Conservation (phyloP, 192 early-diverging fungal species). For the Coemansia furcata region DNA sequence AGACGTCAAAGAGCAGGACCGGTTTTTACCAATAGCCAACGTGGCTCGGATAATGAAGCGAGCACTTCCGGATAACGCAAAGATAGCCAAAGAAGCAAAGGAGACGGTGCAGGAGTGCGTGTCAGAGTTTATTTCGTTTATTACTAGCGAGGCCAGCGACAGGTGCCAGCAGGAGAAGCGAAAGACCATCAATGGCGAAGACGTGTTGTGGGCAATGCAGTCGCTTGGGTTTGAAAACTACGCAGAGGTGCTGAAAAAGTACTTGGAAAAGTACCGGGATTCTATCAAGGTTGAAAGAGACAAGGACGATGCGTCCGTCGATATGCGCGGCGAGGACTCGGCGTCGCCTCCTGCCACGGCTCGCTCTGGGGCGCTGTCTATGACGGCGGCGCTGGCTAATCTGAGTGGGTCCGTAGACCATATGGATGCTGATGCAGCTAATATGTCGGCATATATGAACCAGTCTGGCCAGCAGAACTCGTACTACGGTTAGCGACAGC, state of each 20-base stretch:
- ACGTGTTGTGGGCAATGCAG: constrained; percentile 97
- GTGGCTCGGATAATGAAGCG: constrained; percentile 98
- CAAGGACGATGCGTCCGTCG: constrained; percentile 23
- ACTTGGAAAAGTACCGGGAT: constrained; percentile 86
- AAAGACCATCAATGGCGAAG: constrained; percentile 98
- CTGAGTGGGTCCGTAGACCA: constrained; percentile 22
- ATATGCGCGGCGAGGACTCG: constrained; percentile 14
- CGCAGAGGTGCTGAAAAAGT: constrained; percentile 82
- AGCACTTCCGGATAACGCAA: constrained; percentile 94
- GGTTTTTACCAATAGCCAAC: constrained; percentile 93
- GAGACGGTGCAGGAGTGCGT: constrained; percentile 96
- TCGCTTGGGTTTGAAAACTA: constrained; percentile 98
- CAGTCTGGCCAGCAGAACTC: constrained; percentile 39
- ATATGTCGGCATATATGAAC: constrained; percentile 44
- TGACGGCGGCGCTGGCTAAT: constrained; percentile 16
- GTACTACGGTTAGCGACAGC: constrained; percentile 42
- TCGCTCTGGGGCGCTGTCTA: constrained; percentile 1
- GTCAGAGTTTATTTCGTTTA: constrained; percentile 97
- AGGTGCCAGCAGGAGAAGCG: constrained; percentile 92
- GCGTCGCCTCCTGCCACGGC: constrained; percentile 23
- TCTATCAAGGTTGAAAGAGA: constrained; percentile 53
- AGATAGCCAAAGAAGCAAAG: constrained; percentile 98
- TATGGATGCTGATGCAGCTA: constrained; percentile 27
- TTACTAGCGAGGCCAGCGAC: constrained; percentile 97
- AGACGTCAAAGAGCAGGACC: constrained; percentile 92